These are phyloP conservation scores for Tardiomyces blankii DNA, from an alignment of 1,139 yeast genomes.

Conservation along the genomic window DNA sequence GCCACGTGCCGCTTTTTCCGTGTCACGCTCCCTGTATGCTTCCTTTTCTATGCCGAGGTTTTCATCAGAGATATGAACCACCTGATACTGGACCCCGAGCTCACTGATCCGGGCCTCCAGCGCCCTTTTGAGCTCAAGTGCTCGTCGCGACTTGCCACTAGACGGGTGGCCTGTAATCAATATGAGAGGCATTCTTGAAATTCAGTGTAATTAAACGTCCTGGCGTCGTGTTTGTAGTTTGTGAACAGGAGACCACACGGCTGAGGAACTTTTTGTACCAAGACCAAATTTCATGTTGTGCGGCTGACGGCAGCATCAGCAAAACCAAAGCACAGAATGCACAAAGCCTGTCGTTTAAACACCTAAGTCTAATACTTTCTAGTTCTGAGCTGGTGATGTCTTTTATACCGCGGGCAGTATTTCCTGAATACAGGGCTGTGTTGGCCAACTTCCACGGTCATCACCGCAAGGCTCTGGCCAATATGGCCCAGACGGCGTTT, in stretches of 20 bases:
- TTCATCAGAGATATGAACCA: slow-evolving; percentile 69
- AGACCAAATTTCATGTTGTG: too few relatives aligned
- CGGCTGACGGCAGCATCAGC: too few relatives aligned
- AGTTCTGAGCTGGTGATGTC: too few relatives aligned
- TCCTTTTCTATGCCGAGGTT: slow-evolving; percentile 59
- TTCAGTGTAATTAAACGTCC: background rate
- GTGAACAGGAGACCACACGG: too few relatives aligned
- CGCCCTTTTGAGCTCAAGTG: slow-evolving; percentile 38
- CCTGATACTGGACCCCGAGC: slow-evolving; percentile 42
- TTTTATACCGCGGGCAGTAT: slow-evolving; percentile 25
- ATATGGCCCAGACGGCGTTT: slow-evolving; percentile 49
- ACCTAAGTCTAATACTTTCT: too few relatives aligned
- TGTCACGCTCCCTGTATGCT: slow-evolving; percentile 37
- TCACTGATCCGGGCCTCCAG: slow-evolving; percentile 40
- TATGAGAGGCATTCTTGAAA: slow-evolving; percentile 78
- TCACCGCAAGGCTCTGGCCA: slow-evolving; percentile 69
- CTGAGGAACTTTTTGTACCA: too few relatives aligned
- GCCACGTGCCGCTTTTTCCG: slow-evolving; percentile 77
- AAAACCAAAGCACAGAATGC: too few relatives aligned
- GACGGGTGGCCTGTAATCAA: slow-evolving; percentile 78
- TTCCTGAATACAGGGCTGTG: slow-evolving; percentile 58
- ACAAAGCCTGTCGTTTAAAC: too few relatives aligned
- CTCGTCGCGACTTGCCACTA: slow-evolving; percentile 75
- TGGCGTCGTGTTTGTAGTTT: too few relatives aligned
- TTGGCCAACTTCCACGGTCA: slow-evolving; percentile 85